These are phyloP conservation scores for Pseudogymnoascus sp. DNA, from an alignment of 2,329 filamentous ascomycete genomes.

Conservation along the genomic window DNA sequence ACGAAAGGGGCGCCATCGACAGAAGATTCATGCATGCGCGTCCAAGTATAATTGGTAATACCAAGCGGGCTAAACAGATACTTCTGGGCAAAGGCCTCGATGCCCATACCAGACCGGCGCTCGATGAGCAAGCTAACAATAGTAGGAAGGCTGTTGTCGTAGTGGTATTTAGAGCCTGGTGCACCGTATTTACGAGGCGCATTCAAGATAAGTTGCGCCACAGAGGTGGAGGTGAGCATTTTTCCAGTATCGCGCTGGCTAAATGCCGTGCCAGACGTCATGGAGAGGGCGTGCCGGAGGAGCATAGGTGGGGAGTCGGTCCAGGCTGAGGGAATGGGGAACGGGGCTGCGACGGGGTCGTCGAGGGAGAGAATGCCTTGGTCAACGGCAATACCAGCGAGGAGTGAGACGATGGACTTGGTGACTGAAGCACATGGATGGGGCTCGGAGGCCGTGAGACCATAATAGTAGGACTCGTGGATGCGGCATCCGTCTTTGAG, in stretches of 20 bases:
- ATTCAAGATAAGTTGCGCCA: background rate
- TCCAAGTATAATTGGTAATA: background rate
- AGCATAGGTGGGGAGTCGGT: background rate
- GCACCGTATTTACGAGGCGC: background rate
- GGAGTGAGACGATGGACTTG: background rate
- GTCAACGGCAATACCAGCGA: background rate
- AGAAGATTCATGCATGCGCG: background rate
- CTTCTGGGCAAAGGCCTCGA: background rate
- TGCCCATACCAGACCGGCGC: background rate
- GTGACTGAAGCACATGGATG: background rate
- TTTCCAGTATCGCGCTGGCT: background rate
- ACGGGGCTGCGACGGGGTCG: background rate
- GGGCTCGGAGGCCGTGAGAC: background rate
- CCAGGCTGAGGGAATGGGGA: background rate
- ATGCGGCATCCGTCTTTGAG: background rate
- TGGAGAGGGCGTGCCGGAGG: background rate
- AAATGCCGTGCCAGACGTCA: background rate
- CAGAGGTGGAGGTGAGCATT: background rate
- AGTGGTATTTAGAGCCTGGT: background rate
- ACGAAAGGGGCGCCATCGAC: background rate
- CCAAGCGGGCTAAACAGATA: background rate
- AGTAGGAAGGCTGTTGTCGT: background rate
- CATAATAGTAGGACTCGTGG: background rate
- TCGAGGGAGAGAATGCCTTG: background rate
- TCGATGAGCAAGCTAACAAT: background rate